Evolutionary conservation across 345 rosid genomes (phyloP), one percentile per base, ranked within the genome.

Genomic region (rapeseed (Brassica napus)): DNA sequence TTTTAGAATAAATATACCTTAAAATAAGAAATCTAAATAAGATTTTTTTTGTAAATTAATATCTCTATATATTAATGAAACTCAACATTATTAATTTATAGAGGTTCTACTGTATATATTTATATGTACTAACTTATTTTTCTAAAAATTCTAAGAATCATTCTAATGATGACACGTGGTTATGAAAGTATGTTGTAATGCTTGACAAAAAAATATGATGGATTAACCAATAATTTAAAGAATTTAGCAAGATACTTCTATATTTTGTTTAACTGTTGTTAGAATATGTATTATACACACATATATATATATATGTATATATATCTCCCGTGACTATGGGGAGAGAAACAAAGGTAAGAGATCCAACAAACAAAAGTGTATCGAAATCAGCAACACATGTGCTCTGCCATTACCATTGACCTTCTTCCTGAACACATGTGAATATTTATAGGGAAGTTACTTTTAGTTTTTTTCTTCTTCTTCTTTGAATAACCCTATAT

Each of bases 341-440:
- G 71, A 79, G 75, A 68, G 71, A 74, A 54, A 11, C 60, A 49
- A 73, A 60, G 12, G 52, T 23, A 26, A 73, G 74, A 73, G 39
- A 32, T 68, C 58, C 62, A 80, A 64, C 57, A 69, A 69, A 69
- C 68, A 69, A 75, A 64, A 64, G 32, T 55, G 79, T 80, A 30
- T 70, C 31, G 80, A 75, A 65, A 71, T 75, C 65, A 75, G 80
- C 65, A 75, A 31, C 75, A 76, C 83, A 81, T 76, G 80, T 81
- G 83, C 32, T 81, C 80, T 81, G 79, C 73, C 80, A 65, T 65
- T n/a, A 2, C 44, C 80, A 58, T 76, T 76, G 80, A 65, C 80
- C 83, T 81, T 70, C 66, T 52, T 74, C 63, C 72, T 37, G 16
- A 39, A 55, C 67, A 63, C 83, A 79, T 79, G 83, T 74, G 83